These are phyloP conservation scores for Mucor mucedo DNA, from an alignment of 371 early-diverging fungal genomes.

Conservation along the genomic window DNA sequence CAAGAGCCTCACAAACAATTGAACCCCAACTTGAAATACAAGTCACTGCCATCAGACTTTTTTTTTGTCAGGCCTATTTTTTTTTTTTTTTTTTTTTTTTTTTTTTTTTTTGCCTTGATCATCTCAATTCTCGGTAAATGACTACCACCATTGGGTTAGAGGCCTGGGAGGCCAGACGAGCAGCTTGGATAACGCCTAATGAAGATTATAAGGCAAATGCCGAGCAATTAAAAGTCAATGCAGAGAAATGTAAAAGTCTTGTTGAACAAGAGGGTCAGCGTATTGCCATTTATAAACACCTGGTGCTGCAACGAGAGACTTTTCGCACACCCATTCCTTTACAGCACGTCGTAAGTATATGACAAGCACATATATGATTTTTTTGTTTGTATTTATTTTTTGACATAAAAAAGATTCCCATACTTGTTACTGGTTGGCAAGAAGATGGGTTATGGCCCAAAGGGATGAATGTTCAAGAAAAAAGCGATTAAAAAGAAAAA, in stretches of 20 bases:
- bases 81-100: constrained; percentile 3
- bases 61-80: neutral
- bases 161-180: constrained; percentile 31
- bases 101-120: neutral
- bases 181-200: constrained; percentile 28
- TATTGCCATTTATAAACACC: constrained; percentile 18
- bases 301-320: constrained; percentile 18
- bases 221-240: neutral
- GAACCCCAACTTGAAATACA: no score
- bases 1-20: no score
- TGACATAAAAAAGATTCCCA: constrained; percentile 28
- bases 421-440: constrained; percentile 46
- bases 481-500: constrained; percentile 22
- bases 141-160: constrained; percentile 12
- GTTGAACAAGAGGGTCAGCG: constrained; percentile 6
- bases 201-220: constrained; percentile 2
- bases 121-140: neutral
- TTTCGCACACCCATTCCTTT: constrained; percentile 26
- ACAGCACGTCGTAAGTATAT: constrained; percentile 21
- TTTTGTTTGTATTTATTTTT: constrained; percentile 1
- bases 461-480: constrained; percentile 31
- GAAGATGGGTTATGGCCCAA: constrained; percentile 51
- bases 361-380: neutral
- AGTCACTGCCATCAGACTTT: no score
- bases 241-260: constrained; percentile 1